A percentile compares a stretch with the other conserved stretches of the same genome.
Evolutionary conservation across 495 filamentous ascomycete species (phyloP).

Genomic region (Articulospora tetracladia): DNA sequence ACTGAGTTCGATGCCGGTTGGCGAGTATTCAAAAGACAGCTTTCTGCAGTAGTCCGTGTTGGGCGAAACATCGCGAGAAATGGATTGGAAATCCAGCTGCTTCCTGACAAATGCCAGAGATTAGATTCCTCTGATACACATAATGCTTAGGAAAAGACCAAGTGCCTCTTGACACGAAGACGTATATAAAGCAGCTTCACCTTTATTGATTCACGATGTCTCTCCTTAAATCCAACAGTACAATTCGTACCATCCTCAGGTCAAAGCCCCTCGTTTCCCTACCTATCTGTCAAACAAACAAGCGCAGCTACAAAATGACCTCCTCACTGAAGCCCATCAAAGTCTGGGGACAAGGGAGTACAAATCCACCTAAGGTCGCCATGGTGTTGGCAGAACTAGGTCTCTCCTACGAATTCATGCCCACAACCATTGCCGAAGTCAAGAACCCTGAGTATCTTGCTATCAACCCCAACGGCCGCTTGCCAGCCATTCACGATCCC

Average conservation of each 20-base stretch:
- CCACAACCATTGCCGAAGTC: constrained; percentile 29
- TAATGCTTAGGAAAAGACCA: neutral
- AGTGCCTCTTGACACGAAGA: neutral
- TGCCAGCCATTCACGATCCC: constrained; percentile 37
- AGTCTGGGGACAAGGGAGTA: constrained; percentile 39
- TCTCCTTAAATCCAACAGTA: neutral
- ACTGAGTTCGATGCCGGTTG: too few relatives aligned
- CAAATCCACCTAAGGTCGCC: constrained; percentile 65
- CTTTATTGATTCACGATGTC: too few relatives aligned
- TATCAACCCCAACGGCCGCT: constrained; percentile 72
- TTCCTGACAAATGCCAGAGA: neutral
- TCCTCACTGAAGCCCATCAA: constrained; percentile 33
- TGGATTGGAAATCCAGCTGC: neutral
- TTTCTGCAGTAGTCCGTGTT: neutral
- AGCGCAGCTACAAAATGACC: neutral
- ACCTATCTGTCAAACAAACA: neutral
- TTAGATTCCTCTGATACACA: neutral
- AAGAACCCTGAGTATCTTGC: constrained; percentile 47
- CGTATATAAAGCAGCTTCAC: neutral
- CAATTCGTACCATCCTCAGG: neutral
- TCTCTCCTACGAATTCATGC: constrained; percentile 42
- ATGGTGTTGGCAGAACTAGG: constrained; percentile 61
- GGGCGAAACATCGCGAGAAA: constrained; percentile 1
- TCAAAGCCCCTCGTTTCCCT: neutral
- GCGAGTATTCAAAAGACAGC: neutral